Conservation (phyloP, 352 stramenopile species). For the Globisporangium orthogonon region DNA sequence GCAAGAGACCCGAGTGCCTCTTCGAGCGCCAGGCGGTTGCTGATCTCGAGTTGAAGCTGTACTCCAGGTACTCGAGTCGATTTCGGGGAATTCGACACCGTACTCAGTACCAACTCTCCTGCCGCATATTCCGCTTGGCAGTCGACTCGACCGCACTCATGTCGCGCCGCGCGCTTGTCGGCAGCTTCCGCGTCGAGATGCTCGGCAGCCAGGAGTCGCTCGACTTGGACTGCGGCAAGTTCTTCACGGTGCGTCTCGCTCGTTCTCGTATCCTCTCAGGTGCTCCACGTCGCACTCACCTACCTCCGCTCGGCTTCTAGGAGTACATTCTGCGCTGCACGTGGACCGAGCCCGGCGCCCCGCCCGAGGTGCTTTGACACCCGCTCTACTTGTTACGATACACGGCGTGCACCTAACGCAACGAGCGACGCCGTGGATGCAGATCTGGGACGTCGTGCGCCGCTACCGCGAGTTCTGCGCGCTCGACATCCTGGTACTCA, state of each 20-base stretch:
- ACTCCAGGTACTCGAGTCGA: no score
- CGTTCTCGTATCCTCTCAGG: neutral
- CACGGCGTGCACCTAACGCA: no score
- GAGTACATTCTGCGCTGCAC: slow-evolving; percentile 83
- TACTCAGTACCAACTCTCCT: neutral
- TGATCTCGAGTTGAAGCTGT: no score
- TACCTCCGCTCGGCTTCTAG: slow-evolving; percentile 14
- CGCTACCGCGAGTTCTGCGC: slow-evolving; percentile 84
- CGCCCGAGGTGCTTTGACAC: slow-evolving; percentile 26
- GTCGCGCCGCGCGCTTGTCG: neutral
- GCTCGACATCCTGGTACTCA: slow-evolving; percentile 72
- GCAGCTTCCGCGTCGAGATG: slow-evolving; percentile 19
- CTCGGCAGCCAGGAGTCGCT: slow-evolving; percentile 76
- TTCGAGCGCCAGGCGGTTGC: no score
- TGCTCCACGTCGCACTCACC: neutral
- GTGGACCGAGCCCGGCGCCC: slow-evolving; percentile 47
- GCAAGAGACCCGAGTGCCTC: neutral
- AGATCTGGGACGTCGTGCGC: slow-evolving; percentile 81
- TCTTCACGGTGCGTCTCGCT: slow-evolving; percentile 56
- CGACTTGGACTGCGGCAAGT: slow-evolving; percentile 81
- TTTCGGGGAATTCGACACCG: no score
- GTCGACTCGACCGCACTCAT: neutral
- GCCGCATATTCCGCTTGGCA: neutral
- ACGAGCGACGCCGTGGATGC: no score
- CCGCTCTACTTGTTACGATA: neutral